Percentiles rank a stretch among this genome's conserved stretches.
Conservation (phyloP, 768 basidiomycete species). For the Arthromyces matolae region DNA sequence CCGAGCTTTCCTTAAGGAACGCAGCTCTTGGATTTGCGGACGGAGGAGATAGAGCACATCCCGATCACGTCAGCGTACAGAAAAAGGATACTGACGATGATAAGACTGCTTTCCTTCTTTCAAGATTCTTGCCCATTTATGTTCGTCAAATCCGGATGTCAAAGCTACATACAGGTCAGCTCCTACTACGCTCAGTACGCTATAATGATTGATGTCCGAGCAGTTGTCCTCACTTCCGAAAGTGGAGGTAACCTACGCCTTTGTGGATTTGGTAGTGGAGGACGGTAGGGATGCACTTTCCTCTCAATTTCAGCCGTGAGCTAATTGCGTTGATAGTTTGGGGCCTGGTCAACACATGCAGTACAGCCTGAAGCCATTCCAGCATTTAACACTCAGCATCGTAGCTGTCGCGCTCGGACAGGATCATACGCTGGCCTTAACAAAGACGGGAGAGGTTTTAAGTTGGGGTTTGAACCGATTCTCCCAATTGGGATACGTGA, state of each 20-base stretch:
- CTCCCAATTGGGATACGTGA: constrained; percentile 80
- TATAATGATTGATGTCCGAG: background rate
- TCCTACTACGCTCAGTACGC: background rate
- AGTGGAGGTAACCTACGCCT: constrained; percentile 66
- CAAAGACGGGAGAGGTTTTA: constrained; percentile 74
- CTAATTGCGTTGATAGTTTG: constrained; percentile 40
- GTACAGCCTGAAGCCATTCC: constrained; percentile 60
- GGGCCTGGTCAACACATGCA: constrained; percentile 79
- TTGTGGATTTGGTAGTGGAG: constrained; percentile 88
- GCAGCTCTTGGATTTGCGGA: constrained; percentile 86
- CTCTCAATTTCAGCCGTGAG: background rate
- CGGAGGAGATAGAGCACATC: constrained; percentile 68
- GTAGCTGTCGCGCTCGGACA: constrained; percentile 80
- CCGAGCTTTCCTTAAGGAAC: constrained; percentile 59
- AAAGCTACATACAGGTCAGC: constrained; percentile 78
- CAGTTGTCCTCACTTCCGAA: constrained; percentile 70
- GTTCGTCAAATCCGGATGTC: constrained; percentile 77
- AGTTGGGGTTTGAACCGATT: constrained; percentile 93
- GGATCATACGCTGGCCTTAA: constrained; percentile 90
- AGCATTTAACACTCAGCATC: constrained; percentile 54
- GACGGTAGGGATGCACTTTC: constrained; percentile 57
- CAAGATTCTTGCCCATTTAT: constrained; percentile 58
- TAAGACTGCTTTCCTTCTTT: constrained; percentile 29
- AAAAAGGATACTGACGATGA: constrained; percentile 29
- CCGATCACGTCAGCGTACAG: constrained; percentile 68